A percentile compares a stretch with the other conserved stretches of the same genome.
Evolutionary conservation across 805 yeast genomes (phyloP).

Genomic region (Candida lessepsii): DNA sequence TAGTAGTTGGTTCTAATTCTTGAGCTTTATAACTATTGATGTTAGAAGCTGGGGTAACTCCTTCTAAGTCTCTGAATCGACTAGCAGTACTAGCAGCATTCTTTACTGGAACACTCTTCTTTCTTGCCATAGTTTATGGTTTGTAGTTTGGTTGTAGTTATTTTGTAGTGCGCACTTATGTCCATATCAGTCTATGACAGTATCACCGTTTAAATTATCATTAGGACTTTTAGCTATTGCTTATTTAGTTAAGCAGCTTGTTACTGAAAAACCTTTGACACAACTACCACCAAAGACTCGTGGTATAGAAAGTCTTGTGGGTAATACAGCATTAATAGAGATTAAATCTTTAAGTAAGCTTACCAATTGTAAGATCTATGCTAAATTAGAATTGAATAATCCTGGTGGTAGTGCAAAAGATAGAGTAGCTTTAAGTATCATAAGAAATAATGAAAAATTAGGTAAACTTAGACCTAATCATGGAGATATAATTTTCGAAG

Average conservation of each 20-base stretch:
- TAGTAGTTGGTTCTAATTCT: neutral
- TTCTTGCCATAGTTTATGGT: conserved; percentile 11
- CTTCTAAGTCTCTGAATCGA: conserved; percentile 9
- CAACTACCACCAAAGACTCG: conserved; percentile 28
- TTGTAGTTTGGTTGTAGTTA: too few relatives aligned
- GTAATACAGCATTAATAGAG: conserved; percentile 83
- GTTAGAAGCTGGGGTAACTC: neutral
- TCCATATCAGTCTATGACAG: neutral
- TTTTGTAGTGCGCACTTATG: neutral
- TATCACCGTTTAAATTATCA: conserved; percentile 5
- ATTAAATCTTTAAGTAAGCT: conserved; percentile 65
- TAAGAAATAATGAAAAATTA: conserved; percentile 59
- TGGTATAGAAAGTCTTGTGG: conserved; percentile 80
- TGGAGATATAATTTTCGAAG: conserved; percentile 84
- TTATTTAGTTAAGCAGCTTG: conserved; percentile 5
- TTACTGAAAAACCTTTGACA: conserved; percentile 1
- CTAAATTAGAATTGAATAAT: conserved; percentile 79
- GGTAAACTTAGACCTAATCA: conserved; percentile 57
- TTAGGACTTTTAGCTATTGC: conserved; percentile 4
- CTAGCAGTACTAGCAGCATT: conserved; percentile 6
- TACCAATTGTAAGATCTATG: conserved; percentile 83
- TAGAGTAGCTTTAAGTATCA: conserved; percentile 84
- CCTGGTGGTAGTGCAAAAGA: conserved; percentile 98
- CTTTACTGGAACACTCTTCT: conserved; percentile 3
- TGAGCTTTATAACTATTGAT: neutral